These are phyloP conservation scores for Vanilla planifolia DNA, from an alignment of 106 monocot species.

Conservation along the genomic window DNA sequence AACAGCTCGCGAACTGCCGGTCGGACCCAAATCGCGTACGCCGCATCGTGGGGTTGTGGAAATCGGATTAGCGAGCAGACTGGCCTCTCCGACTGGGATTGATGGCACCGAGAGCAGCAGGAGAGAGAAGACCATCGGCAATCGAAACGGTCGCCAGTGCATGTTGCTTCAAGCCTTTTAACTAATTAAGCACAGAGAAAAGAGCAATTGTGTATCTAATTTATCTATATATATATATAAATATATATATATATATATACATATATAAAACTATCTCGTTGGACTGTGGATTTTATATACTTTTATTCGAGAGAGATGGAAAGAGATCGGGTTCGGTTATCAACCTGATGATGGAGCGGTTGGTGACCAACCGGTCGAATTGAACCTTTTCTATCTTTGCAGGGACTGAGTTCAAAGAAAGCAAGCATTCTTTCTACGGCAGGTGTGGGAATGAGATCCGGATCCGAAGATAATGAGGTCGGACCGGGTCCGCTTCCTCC, in stretches of 20 bases:
- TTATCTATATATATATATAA: neutral
- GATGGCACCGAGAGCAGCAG: slow-evolving; percentile 32
- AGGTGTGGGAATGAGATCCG: no score
- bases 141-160: neutral
- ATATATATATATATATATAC: neutral
- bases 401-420: no score
- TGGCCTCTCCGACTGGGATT: slow-evolving; percentile 36
- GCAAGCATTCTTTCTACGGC: no score
- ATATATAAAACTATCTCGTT: slow-evolving; percentile 3
- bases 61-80: slow-evolving; percentile 37
- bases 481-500: no score
- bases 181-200: no score
- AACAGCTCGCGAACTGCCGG: neutral
- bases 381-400: no score
- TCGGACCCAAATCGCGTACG: slow-evolving; percentile 20
- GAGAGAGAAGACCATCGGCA: neutral
- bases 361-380: no score
- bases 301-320: slow-evolving; percentile 1
- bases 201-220: neutral
- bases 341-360: neutral
- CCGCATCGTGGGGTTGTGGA: slow-evolving; percentile 57
- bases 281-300: no score
- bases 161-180: no score
- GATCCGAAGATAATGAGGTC: no score
- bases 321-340: neutral